Base-by-base conservation (phyloP, 1,284 basidiomycete species). In the Inonotus hispidus region DNA sequence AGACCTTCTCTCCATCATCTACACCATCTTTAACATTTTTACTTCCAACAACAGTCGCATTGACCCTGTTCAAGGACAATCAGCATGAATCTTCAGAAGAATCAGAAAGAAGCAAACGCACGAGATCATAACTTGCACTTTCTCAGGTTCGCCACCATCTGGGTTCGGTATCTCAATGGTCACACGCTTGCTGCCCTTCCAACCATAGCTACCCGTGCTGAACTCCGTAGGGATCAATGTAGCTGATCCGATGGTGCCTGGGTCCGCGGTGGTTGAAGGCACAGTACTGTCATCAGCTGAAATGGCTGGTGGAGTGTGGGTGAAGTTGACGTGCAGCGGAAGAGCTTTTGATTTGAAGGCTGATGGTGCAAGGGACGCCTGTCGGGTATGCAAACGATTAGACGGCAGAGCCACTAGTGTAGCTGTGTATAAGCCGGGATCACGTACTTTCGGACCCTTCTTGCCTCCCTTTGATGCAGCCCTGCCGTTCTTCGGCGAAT, bases 21-120 rank as follows among this genome's bases (percentile, higher is more conserved):
- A 68, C 76, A 16, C 68, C 75, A 32, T 77, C 76, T 63, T 75
- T 77, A 10, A 78, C 77, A 47, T 77, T 77, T 72, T 90, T 91
- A 72, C 88, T 90, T 0, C 88, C 88, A 39, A 88, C 68, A 29
- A 91, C 88, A 25, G 85, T 87, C 25, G 88, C 88, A 70, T 90
- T 91, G 66, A 90, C 81, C n/a, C 87, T 89, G 63, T 11, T 32
- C 56, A 59, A 59, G 52, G 54, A 56, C 38, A 50, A 19, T 47
- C 61, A 59, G 47, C 39, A 16, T 35, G 21, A n/a, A 21, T 7
- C 2, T 14, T 7, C 16, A 16, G 41, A 21, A 8, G 43, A 19
- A 46, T 45, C 53, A 29, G 19, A 39, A 38, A 43, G 23, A 59
- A 53, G 21, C 60, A 29, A 35, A 82, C 86, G 65, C 71, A 90